These are phyloP conservation scores for Solanum bulbocastanum DNA, from an alignment of 257 asterid species.

Conservation along the genomic window DNA sequence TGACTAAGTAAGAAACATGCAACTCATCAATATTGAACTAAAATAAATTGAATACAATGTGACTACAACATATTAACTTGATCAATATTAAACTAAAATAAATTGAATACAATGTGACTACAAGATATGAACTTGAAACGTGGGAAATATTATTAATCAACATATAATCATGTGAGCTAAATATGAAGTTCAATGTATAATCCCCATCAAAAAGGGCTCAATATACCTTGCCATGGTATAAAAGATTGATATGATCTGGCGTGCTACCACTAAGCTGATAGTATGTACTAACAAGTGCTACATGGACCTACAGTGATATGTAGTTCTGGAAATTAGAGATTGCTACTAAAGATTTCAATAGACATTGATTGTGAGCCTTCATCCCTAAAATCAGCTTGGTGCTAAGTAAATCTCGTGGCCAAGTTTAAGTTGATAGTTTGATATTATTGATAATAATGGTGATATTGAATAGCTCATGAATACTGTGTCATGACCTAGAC, in stretches of 20 bases:
- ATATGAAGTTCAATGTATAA: neutral
- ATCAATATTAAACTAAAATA: neutral
- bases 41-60: neutral
- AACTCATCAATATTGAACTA: neutral
- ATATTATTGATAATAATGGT: neutral
- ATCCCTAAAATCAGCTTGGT: neutral
- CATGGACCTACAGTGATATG: neutral
- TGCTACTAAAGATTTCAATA: neutral
- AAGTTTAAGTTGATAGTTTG: neutral
- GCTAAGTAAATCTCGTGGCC: neutral
- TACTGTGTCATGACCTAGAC: neutral
- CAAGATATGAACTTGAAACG: neutral
- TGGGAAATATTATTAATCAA: neutral
- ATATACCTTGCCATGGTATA: neutral
- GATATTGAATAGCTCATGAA: neutral
- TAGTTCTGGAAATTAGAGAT: neutral
- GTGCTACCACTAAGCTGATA: neutral
- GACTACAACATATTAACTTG: neutral
- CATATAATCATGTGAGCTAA: neutral
- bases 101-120: neutral
- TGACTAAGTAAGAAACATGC: neutral
- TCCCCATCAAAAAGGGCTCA: neutral
- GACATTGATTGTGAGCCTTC: no score
- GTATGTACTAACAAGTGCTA: neutral
- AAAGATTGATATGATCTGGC: neutral